phyloP scores from a whole-genome alignment of 2,329 filamentous ascomycete genomes.

The Diaporthe sp. region DNA sequence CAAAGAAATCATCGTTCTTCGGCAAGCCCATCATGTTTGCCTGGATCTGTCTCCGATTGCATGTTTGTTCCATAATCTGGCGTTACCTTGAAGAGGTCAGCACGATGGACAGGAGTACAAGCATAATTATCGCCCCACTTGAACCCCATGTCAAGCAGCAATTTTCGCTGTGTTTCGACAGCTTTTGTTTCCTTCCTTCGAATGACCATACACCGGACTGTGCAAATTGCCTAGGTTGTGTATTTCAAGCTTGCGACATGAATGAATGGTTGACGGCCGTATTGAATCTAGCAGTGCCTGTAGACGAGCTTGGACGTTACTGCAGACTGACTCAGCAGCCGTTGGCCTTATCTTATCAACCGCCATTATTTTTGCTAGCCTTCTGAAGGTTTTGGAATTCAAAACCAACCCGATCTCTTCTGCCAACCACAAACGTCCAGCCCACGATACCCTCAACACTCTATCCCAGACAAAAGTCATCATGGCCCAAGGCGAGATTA shows the following conservation, averaged over 20 bases:
- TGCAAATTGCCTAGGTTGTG: too few species aligned
- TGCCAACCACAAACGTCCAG: not conserved
- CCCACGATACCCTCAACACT: not conserved
- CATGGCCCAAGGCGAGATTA: slow-evolving; percentile 71
- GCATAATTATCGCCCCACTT: not conserved
- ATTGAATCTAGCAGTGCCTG: not conserved
- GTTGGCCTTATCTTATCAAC: slow-evolving; percentile 16
- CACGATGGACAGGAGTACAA: not conserved
- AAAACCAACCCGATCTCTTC: not conserved
- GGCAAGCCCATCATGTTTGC: not conserved
- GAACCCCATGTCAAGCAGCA: not conserved
- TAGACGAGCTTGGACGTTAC: not conserved
- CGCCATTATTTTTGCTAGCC: slow-evolving; percentile 3
- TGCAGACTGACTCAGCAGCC: slow-evolving; percentile 1
- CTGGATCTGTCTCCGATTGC: not conserved
- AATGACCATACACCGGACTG: not conserved
- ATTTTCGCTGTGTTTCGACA: not conserved
- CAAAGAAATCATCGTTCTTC: not conserved
- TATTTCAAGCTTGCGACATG: too few species aligned
- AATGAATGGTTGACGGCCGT: not conserved
- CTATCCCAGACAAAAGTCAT: not conserved
- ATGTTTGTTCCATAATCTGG: not conserved
- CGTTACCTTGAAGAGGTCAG: too few species aligned
- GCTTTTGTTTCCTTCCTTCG: not conserved
- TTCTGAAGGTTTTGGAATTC: not conserved